Evolutionary conservation across 2,329 filamentous ascomycete species (phyloP).

Genomic region (Colletotrichum agaves): DNA sequence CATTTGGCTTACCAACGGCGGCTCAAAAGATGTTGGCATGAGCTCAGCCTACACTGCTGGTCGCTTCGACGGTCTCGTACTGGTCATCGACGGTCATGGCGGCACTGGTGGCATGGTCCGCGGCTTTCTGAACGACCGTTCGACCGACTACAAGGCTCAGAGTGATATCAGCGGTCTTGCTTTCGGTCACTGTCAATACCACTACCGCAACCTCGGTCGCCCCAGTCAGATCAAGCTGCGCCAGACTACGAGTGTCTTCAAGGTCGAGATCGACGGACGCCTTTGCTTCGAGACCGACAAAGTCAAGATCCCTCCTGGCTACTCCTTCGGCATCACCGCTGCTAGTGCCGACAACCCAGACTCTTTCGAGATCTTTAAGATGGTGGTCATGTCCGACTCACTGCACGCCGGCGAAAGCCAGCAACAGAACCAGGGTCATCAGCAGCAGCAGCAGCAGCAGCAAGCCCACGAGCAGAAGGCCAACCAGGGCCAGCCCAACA

Average conservation of each 20-base stretch:
- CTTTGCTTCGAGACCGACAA: slow-evolving; percentile 87
- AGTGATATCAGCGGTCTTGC: slow-evolving; percentile 84
- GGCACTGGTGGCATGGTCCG: slow-evolving; percentile 82
- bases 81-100: slow-evolving; percentile 87
- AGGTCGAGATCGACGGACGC: slow-evolving; percentile 82
- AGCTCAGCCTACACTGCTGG: slow-evolving; percentile 86
- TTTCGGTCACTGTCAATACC: slow-evolving; percentile 91
- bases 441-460: slow-evolving; percentile 47
- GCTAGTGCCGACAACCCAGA: slow-evolving; percentile 92
- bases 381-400: slow-evolving; percentile 74
- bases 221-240: slow-evolving; percentile 81
- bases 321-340: slow-evolving; percentile 88
- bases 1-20: slow-evolving; percentile 86
- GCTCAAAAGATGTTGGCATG: slow-evolving; percentile 71
- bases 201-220: slow-evolving; percentile 90
- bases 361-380: slow-evolving; percentile 92
- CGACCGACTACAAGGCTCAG: slow-evolving; percentile 79
- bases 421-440: slow-evolving; percentile 34
- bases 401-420: slow-evolving; percentile 45
- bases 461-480: slow-evolving; percentile 44
- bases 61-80: slow-evolving; percentile 88
- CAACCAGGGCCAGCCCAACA: slow-evolving; percentile 42
- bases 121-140: slow-evolving; percentile 94
- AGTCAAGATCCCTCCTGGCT: slow-evolving; percentile 81
- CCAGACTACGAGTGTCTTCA: slow-evolving; percentile 73